phyloP scores from a whole-genome alignment of 495 filamentous ascomycete genomes.

The Penicillium pulvis region DNA sequence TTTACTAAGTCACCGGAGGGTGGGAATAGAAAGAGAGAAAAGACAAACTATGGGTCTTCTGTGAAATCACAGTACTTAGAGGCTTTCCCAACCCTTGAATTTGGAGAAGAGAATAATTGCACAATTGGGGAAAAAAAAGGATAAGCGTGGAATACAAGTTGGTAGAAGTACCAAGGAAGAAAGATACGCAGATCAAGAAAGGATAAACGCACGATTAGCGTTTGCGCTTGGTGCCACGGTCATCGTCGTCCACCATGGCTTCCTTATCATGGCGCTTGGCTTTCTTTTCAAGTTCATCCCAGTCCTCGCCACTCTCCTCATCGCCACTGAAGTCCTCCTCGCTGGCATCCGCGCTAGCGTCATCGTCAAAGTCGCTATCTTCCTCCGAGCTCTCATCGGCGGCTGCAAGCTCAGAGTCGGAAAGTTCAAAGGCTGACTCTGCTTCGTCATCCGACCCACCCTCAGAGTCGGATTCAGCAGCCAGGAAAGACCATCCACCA shows the following conservation, averaged over 20 bases:
- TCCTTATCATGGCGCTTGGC: conserved; percentile 87
- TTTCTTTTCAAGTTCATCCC: conserved; percentile 91
- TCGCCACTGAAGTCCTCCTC: conserved; percentile 72
- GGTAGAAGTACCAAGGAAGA: neutral
- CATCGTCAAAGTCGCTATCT: conserved; percentile 89
- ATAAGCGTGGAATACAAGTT: neutral
- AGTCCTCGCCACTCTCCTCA: conserved; percentile 84
- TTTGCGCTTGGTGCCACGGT: conserved; percentile 59
- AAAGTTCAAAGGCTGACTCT: conserved; percentile 89
- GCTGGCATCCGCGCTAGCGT: conserved; percentile 76
- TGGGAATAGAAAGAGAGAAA: too few species aligned
- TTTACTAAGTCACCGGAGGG: too few species aligned
- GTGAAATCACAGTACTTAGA: too few species aligned
- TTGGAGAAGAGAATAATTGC: neutral
- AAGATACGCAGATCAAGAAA: conserved; percentile 1
- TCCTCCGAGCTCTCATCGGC: conserved; percentile 82
- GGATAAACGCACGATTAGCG: conserved; percentile 30
- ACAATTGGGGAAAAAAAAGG: neutral
- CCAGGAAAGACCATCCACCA: conserved; percentile 93
- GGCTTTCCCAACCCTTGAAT: neutral
- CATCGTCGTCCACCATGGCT: conserved; percentile 70
- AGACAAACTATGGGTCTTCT: too few species aligned
- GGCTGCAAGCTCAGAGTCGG: conserved; percentile 77
- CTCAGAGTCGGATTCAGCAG: conserved; percentile 84
- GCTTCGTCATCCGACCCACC: conserved; percentile 79